Conservation (phyloP, 805 yeast genomes). For the Ogataea pini region DNA sequence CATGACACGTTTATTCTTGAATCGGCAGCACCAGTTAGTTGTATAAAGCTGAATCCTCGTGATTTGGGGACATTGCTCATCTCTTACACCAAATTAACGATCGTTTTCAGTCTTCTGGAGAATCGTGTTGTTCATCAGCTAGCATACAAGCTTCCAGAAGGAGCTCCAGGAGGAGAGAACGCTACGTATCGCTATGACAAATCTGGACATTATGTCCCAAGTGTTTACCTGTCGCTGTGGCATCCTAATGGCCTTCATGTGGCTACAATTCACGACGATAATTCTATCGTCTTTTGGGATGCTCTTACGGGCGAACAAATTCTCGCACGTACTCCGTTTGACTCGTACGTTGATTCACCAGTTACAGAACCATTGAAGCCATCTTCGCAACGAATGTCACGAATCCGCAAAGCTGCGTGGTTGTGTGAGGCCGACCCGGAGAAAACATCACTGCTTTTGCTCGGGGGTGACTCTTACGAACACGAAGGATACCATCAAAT, state of each 20-base stretch:
- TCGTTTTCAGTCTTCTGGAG: constrained; percentile 65
- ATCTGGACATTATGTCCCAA: constrained; percentile 32
- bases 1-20: constrained; percentile 58
- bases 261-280: constrained; percentile 77
- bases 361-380: constrained; percentile 27
- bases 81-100: constrained; percentile 68
- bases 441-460: constrained; percentile 67
- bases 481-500: constrained; percentile 45
- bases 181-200: constrained; percentile 30
- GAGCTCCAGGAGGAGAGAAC: constrained; percentile 71
- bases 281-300: constrained; percentile 92
- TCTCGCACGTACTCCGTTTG: constrained; percentile 72
- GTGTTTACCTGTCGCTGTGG: constrained; percentile 57
- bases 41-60: constrained; percentile 82
- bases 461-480: constrained; percentile 61
- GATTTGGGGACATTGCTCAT: constrained; percentile 79
- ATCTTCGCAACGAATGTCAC: constrained; percentile 34
- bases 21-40: constrained; percentile 52
- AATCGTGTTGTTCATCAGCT: constrained; percentile 58
- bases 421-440: constrained; percentile 79
- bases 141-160: constrained; percentile 62
- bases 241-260: constrained; percentile 93
- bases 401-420: constrained; percentile 68
- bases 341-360: constrained; percentile 61
- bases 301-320: constrained; percentile 71